A percentile compares a stretch with the other conserved stretches of the same genome.
phyloP scores from a whole-genome alignment of 805 yeast species.

The Yamadazyma olivae region DNA sequence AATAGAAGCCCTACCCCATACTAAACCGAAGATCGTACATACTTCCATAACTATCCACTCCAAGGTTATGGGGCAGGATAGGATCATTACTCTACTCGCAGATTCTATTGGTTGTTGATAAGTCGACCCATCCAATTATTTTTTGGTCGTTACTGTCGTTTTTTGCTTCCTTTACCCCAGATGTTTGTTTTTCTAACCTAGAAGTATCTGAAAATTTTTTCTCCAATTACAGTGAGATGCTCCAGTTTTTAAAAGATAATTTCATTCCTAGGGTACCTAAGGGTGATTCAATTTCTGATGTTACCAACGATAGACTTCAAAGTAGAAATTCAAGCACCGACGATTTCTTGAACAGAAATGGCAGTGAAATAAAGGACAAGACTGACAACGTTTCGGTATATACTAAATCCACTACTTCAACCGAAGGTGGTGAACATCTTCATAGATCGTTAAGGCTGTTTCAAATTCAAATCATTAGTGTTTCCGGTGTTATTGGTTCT shows the following conservation, averaged over 20 bases:
- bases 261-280: conserved; percentile 14
- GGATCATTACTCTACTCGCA: too few relatives aligned
- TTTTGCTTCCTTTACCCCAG: too few relatives aligned
- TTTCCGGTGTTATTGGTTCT: conserved; percentile 82
- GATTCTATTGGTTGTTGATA: too few relatives aligned
- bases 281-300: conserved; percentile 2
- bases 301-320: not conserved
- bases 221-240: too few relatives aligned
- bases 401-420: conserved; percentile 14
- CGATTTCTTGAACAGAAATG: not conserved
- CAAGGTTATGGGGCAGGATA: too few relatives aligned
- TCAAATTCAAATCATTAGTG: conserved; percentile 75
- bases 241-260: conserved; percentile 13
- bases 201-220: too few relatives aligned
- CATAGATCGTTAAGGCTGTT: conserved; percentile 55
- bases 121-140: too few relatives aligned
- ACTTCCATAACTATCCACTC: too few relatives aligned
- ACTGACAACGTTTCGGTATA: conserved; percentile 14
- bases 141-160: too few relatives aligned
- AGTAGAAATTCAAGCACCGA: not conserved
- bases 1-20: too few relatives aligned
- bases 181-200: too few relatives aligned
- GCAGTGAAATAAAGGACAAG: not conserved
- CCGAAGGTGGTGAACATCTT: conserved; percentile 13
- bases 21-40: too few relatives aligned